Conservation (phyloP, 176 grass and related monocot species). For the Eleusine indica region DNA sequence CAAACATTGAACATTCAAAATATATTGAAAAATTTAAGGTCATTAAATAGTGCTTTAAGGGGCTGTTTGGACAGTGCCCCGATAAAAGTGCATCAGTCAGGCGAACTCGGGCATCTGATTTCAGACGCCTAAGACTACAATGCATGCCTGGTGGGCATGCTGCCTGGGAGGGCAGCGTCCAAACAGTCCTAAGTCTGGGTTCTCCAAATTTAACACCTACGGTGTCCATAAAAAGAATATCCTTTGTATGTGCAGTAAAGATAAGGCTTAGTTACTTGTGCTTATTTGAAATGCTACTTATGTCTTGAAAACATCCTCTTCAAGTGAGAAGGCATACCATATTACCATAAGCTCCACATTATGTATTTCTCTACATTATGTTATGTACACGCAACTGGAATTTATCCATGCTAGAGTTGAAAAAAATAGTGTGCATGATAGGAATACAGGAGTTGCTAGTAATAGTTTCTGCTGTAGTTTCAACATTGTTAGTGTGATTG, state of each 20-base stretch:
- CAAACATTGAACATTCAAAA: neutral
- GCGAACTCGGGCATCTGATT: too few relatives aligned
- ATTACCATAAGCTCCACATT: neutral
- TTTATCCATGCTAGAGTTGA: neutral
- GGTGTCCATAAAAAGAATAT: neutral
- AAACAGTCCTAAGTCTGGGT: neutral
- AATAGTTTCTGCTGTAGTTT: neutral
- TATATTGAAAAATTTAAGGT: neutral
- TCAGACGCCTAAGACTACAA: too few relatives aligned
- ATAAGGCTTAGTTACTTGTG: neutral
- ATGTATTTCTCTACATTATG: neutral
- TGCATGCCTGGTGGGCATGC: too few relatives aligned
- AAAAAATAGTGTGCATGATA: constrained; percentile 6
- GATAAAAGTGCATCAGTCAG: too few relatives aligned
- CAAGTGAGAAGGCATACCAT: neutral
- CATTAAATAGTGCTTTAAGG: neutral
- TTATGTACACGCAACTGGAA: neutral
- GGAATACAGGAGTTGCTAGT: constrained; percentile 1
- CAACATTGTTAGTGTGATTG: neutral
- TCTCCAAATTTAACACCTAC: neutral
- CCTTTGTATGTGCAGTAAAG: neutral
- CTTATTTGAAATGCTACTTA: constrained; percentile 6
- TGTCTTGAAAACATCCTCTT: neutral
- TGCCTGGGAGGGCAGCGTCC: too few relatives aligned
- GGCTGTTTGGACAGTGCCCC: too few relatives aligned